These are phyloP conservation scores for Oryza meridionalis DNA, from an alignment of 176 grass and related monocot genomes.

Conservation along the genomic window DNA sequence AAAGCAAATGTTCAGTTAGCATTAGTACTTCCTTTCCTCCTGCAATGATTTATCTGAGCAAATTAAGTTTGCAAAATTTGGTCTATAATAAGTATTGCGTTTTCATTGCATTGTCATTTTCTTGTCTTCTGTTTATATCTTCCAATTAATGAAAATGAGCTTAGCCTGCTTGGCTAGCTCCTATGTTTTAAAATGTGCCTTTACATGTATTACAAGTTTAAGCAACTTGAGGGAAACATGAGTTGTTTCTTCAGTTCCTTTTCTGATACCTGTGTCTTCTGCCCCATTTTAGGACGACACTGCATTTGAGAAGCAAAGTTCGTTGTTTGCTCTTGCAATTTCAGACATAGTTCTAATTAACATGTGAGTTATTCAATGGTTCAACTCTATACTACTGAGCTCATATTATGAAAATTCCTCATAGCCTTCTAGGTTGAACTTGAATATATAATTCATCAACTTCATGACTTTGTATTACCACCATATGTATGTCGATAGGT, in stretches of 20 bases:
- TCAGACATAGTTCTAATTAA: constrained; percentile 94
- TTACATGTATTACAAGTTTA: constrained; percentile 7
- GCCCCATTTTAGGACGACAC: constrained; percentile 71
- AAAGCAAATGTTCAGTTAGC: neutral
- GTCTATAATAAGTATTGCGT: neutral
- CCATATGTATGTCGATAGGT: constrained; percentile 48
- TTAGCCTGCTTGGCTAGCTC: constrained; percentile 14
- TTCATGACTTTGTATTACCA: neutral
- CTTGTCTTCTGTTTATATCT: neutral
- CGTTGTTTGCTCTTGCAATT: constrained; percentile 89
- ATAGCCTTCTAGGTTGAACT: constrained; percentile 1
- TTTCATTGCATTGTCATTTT: neutral
- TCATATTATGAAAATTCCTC: constrained; percentile 30
- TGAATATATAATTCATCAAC: constrained; percentile 14
- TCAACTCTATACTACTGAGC: neutral
- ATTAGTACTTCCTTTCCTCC: constrained; percentile 14
- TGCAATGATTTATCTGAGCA: constrained; percentile 6
- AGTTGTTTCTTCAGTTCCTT: constrained; percentile 12
- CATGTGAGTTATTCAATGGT: constrained; percentile 61
- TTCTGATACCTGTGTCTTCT: constrained; percentile 36
- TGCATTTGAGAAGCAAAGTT: constrained; percentile 89
- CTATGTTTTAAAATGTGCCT: neutral
- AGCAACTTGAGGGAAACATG: constrained; percentile 7
- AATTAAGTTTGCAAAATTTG: constrained; percentile 4
- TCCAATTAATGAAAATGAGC: constrained; percentile 3